Evolutionary conservation across 176 grass and related monocot genomes (phyloP), one percentile per base, ranked within the genome.

Genomic region (Aegilops sharonensis): DNA sequence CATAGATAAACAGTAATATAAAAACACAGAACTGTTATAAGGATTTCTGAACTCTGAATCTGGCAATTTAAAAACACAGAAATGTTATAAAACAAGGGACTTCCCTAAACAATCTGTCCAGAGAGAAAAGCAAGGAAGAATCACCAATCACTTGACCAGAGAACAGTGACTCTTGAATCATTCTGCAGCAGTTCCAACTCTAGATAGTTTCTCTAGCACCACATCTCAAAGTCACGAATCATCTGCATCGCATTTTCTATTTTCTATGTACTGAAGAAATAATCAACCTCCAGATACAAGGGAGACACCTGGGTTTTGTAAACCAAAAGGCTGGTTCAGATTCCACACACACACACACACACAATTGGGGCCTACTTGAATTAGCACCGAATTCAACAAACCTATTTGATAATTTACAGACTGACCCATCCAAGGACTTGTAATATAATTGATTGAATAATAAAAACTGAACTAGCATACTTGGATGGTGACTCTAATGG

Each of bases 201-300:
- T 43, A 40, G 37, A 72, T 72, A 72, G 11, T 45, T 27, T 47
- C 5, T 73, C n/a, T 47, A 47, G 24, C n/a, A 73, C 11, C 11
- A 73, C 3, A 47, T 47, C 70, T 73, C 70, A 45, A 73, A 73
- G 39, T 45, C n/a, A 11, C 39, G 12, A 47, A 47, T 45, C 20
- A 45, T 6, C 8, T 39, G 24, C n/a, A 45, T 73, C n/a, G 39
- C n/a, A 27, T 45, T 47, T 72, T 27, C n/a, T 27, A 73, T 8
- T 8, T 45, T 45, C 39, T 24, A 21, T 45, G 5, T 24, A 11
- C 69, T 43, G 69, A 72, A 72, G 37, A 72, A 72, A 72, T 43
- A 72, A 72, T 23, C 69, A 72, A 72, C 37, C 37, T 72, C 69
- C 11, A n/a, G 8, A 72, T 43, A 73, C n/a, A 73, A 73, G 70